A percentile compares a stretch with the other conserved stretches of the same genome.
These are phyloP conservation scores for Eragrostis nindensis DNA, from an alignment of 176 grass and related monocot genomes.

Conservation along the genomic window DNA sequence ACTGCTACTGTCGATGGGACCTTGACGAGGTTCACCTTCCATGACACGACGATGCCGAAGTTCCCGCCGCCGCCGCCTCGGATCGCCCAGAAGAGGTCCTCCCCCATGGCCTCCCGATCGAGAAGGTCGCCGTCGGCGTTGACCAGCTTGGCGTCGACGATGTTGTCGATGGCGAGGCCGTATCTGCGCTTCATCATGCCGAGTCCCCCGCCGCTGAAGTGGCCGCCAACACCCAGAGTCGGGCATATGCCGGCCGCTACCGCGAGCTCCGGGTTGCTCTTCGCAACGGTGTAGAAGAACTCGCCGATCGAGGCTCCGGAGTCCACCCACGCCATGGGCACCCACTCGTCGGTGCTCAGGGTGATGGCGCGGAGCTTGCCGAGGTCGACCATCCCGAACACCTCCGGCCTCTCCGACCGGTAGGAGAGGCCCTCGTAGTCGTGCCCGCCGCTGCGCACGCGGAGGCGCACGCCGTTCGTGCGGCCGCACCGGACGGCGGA, in stretches of 20 bases:
- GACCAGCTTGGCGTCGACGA: slow-evolving; percentile 64
- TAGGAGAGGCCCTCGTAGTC: slow-evolving; percentile 84
- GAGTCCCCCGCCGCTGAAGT: slow-evolving; percentile 68
- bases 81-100: slow-evolving; percentile 59
- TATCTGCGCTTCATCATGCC: slow-evolving; percentile 56
- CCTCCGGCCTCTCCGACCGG: slow-evolving; percentile 35
- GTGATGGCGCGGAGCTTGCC: slow-evolving; percentile 35
- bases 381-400: slow-evolving; percentile 55
- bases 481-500: slow-evolving; percentile 45
- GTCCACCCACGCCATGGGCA: slow-evolving; percentile 56
- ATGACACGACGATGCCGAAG: slow-evolving; percentile 60
- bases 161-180: slow-evolving; percentile 61
- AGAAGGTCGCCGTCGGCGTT: slow-evolving; percentile 46
- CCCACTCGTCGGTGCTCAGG: slow-evolving; percentile 5
- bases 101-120: slow-evolving; percentile 56
- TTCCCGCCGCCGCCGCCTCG: slow-evolving; percentile 55
- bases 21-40: slow-evolving; percentile 47
- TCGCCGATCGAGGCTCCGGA: slow-evolving; percentile 68
- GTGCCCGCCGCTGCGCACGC: slow-evolving; percentile 63
- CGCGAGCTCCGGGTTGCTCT: slow-evolving; percentile 1
- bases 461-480: slow-evolving; percentile 17
- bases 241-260: slow-evolving; percentile 65
- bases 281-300: slow-evolving; percentile 48
- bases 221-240: slow-evolving; percentile 63
- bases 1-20: slow-evolving; percentile 40